A percentile compares a stretch with the other conserved stretches of the same genome.
These are phyloP conservation scores for Rhizopogon vesiculosus DNA, from an alignment of 768 basidiomycete genomes.

Conservation along the genomic window DNA sequence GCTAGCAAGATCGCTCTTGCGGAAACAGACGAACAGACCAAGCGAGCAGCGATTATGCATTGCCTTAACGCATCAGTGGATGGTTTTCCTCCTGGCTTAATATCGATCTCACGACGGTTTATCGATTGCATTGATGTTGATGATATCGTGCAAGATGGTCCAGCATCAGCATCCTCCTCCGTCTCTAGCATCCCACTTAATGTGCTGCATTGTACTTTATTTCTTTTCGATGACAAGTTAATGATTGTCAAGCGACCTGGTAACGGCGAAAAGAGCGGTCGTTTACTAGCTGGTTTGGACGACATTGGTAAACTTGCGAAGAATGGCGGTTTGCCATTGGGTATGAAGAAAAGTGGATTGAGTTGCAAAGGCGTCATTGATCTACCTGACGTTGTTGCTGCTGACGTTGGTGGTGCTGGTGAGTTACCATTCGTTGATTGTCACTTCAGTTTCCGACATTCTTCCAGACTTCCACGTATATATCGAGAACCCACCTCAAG, in stretches of 20 bases:
- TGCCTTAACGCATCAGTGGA: constrained; percentile 82
- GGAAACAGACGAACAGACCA: constrained; percentile 89
- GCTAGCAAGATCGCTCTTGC: constrained; percentile 89
- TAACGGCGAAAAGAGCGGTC: constrained; percentile 72
- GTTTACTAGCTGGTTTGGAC: constrained; percentile 69
- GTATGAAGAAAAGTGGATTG: constrained; percentile 77
- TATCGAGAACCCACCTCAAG: constrained; percentile 76
- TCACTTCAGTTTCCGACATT: not conserved
- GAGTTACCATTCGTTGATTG: constrained; percentile 18
- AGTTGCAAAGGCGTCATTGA: constrained; percentile 83
- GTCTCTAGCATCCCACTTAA: constrained; percentile 36
- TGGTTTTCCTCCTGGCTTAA: constrained; percentile 86
- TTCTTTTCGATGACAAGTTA: constrained; percentile 93
- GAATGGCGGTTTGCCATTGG: constrained; percentile 52
- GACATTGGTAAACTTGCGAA: constrained; percentile 72
- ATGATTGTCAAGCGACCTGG: constrained; percentile 84
- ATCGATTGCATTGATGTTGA: constrained; percentile 94
- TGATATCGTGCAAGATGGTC: constrained; percentile 57
- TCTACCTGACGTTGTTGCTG: constrained; percentile 76
- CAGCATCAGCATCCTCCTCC: constrained; percentile 35
- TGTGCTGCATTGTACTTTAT: constrained; percentile 78
- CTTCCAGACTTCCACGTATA: constrained; percentile 79
- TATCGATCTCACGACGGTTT: constrained; percentile 82
- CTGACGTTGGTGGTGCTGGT: constrained; percentile 87
- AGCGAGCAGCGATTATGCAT: constrained; percentile 84